These are phyloP conservation scores for Ligustrum vulgare DNA, from an alignment of 257 asterid genomes.

Conservation along the genomic window DNA sequence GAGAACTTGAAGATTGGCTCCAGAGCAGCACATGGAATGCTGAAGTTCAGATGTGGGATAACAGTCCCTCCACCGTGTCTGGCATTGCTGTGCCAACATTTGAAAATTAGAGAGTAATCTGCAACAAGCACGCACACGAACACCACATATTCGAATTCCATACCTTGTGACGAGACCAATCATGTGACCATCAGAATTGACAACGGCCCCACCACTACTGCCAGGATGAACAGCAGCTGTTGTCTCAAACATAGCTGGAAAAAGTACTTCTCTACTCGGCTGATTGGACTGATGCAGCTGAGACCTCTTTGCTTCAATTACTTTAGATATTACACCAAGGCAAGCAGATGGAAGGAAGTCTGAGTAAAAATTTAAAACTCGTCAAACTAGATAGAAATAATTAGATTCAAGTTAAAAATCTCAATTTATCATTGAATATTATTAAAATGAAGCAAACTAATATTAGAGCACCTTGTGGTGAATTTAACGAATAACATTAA, in stretches of 20 bases:
- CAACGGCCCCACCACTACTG: constrained; percentile 98
- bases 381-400: constrained; percentile 11
- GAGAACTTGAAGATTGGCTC: constrained; percentile 81
- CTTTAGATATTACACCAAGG: constrained; percentile 85
- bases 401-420: neutral
- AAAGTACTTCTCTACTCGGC: constrained; percentile 26
- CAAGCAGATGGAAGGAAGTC: constrained; percentile 88
- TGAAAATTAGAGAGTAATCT: constrained; percentile 5
- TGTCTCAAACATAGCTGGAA: constrained; percentile 96
- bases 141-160: constrained; percentile 10
- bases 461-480: constrained; percentile 4
- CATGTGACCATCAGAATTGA: constrained; percentile 77
- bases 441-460: constrained; percentile 6
- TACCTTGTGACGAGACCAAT: constrained; percentile 99
- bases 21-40: constrained; percentile 93
- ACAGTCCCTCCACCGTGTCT: constrained; percentile 96
- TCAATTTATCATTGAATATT: neutral
- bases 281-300: constrained; percentile 29
- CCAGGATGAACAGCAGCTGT: constrained; percentile 99
- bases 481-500: neutral
- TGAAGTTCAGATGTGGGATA: constrained; percentile 95
- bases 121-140: constrained; percentile 4
- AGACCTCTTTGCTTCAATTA: constrained; percentile 67
- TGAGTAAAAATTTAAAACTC: constrained; percentile 29
- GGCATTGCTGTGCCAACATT: constrained; percentile 68